Evolutionary conservation across 2,329 filamentous ascomycete genomes (phyloP).

Genomic region (Didymosphaeria variabile): DNA sequence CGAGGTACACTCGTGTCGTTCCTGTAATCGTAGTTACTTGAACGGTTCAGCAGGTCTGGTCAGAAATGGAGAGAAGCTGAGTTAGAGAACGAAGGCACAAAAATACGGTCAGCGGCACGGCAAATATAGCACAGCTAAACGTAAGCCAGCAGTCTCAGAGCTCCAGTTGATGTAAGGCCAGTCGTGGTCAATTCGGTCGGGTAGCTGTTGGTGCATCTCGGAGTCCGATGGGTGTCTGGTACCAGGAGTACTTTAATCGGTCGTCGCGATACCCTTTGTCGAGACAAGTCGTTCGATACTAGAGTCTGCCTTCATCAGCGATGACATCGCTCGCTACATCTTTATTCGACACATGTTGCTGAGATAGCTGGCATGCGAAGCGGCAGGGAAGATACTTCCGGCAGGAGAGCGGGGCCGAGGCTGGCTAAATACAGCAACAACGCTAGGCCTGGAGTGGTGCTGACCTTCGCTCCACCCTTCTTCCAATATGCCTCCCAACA

Average conservation of each 20-base stretch:
- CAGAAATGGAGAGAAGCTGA: neutral
- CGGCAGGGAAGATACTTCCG: neutral
- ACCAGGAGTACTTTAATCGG: neutral
- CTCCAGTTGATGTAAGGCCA: neutral
- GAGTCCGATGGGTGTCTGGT: slow-evolving; percentile 5
- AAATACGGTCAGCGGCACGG: neutral
- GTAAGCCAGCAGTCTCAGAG: slow-evolving; percentile 3
- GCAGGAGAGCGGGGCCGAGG: slow-evolving; percentile 4
- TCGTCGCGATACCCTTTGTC: neutral
- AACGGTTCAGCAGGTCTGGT: neutral
- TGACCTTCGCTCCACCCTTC: neutral
- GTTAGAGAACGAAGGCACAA: neutral
- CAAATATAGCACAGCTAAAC: neutral
- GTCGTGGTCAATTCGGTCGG: neutral
- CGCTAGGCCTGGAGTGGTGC: neutral
- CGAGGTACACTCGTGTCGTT: neutral
- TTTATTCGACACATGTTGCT: neutral
- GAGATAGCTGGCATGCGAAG: neutral
- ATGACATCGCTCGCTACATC: neutral
- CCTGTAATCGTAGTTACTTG: neutral
- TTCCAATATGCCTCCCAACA: neutral
- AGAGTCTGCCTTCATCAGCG: neutral
- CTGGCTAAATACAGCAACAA: slow-evolving; percentile 2
- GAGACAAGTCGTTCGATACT: neutral
- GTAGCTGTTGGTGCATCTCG: slow-evolving; percentile 10